phyloP scores from a whole-genome alignment of 306 rosid species.

The Crataegus laevigata region DNA sequence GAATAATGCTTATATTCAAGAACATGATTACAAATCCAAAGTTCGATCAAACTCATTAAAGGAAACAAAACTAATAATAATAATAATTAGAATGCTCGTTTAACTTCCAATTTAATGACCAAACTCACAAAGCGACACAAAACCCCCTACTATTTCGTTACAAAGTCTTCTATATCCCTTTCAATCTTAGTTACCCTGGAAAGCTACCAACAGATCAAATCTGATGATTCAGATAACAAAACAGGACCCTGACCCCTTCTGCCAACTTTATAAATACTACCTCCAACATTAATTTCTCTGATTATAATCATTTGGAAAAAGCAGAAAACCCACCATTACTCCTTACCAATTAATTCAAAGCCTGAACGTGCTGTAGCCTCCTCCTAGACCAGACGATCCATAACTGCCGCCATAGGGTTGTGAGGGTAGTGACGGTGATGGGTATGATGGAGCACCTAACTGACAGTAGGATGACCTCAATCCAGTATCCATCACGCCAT shows the following conservation, averaged over 20 bases:
- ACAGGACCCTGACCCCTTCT: background rate
- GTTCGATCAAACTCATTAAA: background rate
- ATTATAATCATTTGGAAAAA: conserved; percentile 25
- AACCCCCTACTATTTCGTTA: conserved; percentile 32
- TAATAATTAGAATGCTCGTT: background rate
- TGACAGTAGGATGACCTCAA: conserved; percentile 68
- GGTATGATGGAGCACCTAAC: conserved; percentile 48
- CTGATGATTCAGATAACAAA: conserved; percentile 9
- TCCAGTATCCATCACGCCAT: conserved; percentile 58
- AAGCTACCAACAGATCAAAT: conserved; percentile 23
- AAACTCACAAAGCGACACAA: conserved; percentile 10
- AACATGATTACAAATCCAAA: background rate
- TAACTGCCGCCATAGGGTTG: conserved; percentile 51
- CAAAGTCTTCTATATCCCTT: conserved; percentile 29
- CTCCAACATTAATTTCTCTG: conserved; percentile 21
- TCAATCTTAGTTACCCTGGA: conserved; percentile 21
- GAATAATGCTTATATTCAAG: background rate
- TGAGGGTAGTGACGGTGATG: conserved; percentile 55
- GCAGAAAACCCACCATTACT: conserved; percentile 17
- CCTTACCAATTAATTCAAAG: conserved; percentile 36
- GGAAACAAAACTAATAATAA: background rate
- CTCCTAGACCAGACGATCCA: conserved; percentile 76
- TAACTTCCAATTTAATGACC: background rate
- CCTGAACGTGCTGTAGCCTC: conserved; percentile 82
- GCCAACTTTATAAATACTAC: conserved; percentile 30